Evolutionary conservation across 192 early-diverging fungal genomes (phyloP).

Genomic region (Fimicolochytrium jonesii): DNA sequence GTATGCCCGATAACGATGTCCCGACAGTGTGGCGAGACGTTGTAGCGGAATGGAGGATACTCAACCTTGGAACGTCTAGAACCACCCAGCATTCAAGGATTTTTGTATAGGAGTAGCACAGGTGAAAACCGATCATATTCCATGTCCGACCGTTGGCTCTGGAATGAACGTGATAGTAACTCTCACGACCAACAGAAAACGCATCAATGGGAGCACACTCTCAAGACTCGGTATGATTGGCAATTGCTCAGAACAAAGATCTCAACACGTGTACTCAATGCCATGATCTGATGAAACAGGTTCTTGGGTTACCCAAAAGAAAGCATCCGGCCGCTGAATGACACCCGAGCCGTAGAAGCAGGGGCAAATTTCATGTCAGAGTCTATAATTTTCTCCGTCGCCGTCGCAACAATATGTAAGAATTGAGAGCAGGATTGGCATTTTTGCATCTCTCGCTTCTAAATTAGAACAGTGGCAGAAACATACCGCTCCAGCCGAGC

Average conservation of each 20-base stretch:
- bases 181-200: constrained; percentile 4
- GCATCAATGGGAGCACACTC: constrained; percentile 14
- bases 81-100: constrained; percentile 20
- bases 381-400: constrained; percentile 38
- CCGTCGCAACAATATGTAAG: constrained; percentile 27
- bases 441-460: not conserved
- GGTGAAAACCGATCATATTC: constrained; percentile 16
- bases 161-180: constrained; percentile 29
- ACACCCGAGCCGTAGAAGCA: constrained; percentile 42
- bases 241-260: too few relatives aligned
- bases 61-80: too few relatives aligned
- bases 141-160: too few relatives aligned
- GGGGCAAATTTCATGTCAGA: constrained; percentile 44
- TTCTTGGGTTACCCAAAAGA: constrained; percentile 42
- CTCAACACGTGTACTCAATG: not conserved
- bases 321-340: constrained; percentile 42
- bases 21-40: too few relatives aligned
- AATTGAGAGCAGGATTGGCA: not conserved
- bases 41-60: too few relatives aligned
- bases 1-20: too few relatives aligned
- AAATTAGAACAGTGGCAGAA: constrained; percentile 11
- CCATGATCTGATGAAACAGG: not conserved
- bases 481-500: constrained; percentile 7
- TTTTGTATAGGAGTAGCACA: constrained; percentile 38
- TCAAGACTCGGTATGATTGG: not conserved